These are phyloP conservation scores for Nannizziopsis barbatae DNA, from an alignment of 2,329 filamentous ascomycete species.

Conservation along the genomic window DNA sequence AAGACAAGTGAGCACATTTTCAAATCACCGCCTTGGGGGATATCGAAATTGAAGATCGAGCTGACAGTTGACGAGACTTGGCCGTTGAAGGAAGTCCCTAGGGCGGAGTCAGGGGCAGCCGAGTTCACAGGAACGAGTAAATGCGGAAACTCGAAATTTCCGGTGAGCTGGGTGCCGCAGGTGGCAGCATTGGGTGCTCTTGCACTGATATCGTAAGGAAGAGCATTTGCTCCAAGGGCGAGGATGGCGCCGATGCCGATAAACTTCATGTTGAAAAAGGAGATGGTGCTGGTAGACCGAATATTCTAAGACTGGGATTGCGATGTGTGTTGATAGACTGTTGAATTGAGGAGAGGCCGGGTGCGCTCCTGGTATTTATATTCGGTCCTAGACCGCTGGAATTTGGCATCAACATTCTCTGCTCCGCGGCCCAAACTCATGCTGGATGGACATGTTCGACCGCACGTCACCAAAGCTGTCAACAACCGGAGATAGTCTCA, in stretches of 20 bases:
- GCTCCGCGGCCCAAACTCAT: neutral
- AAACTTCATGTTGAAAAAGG: conserved; percentile 12
- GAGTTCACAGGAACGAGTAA: conserved; percentile 52
- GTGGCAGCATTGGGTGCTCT: conserved; percentile 1
- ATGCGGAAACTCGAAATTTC: conserved; percentile 47
- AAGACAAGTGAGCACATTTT: conserved; percentile 54
- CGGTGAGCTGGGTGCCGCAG: conserved; percentile 39
- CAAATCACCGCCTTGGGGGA: conserved; percentile 46
- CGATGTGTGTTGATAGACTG: too few species aligned
- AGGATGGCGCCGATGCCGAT: conserved; percentile 9
- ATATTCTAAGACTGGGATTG: neutral
- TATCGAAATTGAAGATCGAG: conserved; percentile 59
- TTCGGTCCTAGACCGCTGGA: too few species aligned
- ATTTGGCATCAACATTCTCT: too few species aligned
- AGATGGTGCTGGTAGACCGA: neutral
- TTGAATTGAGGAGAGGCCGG: too few species aligned
- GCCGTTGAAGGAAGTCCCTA: conserved; percentile 47
- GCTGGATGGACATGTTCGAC: neutral
- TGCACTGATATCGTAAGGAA: conserved; percentile 4
- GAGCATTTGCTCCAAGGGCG: conserved; percentile 8
- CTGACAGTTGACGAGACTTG: conserved; percentile 43
- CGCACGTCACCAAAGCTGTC: neutral
- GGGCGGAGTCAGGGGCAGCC: conserved; percentile 40
- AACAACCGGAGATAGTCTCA: neutral
- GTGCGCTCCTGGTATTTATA: too few species aligned